Conservation (phyloP, 495 filamentous ascomycete genomes). For the Cercophora samala region DNA sequence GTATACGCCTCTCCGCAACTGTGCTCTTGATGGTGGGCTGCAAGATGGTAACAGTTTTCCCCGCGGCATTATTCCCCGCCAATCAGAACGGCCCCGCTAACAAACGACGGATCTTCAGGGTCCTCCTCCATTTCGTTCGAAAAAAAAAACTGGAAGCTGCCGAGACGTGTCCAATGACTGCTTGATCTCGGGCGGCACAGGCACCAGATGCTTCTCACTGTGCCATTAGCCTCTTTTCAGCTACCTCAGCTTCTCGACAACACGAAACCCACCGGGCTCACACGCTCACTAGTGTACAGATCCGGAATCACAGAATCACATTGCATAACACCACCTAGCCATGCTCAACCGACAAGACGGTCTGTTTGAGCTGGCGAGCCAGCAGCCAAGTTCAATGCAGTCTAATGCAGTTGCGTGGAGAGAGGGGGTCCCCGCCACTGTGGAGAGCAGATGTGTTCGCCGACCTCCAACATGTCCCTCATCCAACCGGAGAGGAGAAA, state of each 20-base stretch:
- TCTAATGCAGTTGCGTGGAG: slow-evolving; percentile 12
- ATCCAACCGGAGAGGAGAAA: neutral
- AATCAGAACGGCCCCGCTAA: neutral
- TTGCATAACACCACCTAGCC: neutral
- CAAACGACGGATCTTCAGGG: slow-evolving; percentile 27
- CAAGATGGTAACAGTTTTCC: slow-evolving; percentile 6
- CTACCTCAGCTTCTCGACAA: neutral
- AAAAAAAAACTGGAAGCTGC: neutral
- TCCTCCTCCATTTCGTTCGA: slow-evolving; percentile 13
- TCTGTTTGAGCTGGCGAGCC: neutral
- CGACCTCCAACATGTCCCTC: slow-evolving; percentile 13
- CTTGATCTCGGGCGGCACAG: neutral
- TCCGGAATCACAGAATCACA: neutral
- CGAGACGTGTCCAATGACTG: neutral
- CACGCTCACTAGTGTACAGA: too few species aligned
- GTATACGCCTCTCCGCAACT: neutral
- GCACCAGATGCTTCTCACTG: neutral
- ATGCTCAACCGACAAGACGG: neutral
- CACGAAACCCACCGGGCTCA: neutral
- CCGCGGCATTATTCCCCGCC: slow-evolving; percentile 5
- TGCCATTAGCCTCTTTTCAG: neutral
- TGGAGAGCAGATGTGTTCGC: slow-evolving; percentile 9
- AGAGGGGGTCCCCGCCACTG: neutral
- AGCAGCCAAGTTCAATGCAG: neutral
- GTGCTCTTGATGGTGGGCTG: slow-evolving; percentile 4